These are phyloP conservation scores for Ustilago nuda DNA, from an alignment of 1,284 basidiomycete species.

Conservation along the genomic window DNA sequence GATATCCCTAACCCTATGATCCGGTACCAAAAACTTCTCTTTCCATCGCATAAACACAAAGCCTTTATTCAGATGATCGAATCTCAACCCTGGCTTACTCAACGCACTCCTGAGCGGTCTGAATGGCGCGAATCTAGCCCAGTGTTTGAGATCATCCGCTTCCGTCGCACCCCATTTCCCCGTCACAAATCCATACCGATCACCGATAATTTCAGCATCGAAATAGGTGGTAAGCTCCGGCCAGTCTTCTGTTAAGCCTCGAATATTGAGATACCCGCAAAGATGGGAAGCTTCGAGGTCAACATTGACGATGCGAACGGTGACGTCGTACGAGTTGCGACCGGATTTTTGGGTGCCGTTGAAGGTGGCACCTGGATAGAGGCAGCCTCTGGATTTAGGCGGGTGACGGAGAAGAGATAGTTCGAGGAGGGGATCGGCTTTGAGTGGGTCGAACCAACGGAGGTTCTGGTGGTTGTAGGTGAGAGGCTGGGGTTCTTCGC, in stretches of 20 bases:
- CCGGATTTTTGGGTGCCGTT: conserved; percentile 64
- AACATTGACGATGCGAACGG: conserved; percentile 64
- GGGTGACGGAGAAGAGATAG: conserved; percentile 41
- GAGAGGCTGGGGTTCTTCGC: conserved; percentile 10
- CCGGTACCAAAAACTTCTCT: conserved; percentile 92
- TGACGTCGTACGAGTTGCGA: conserved; percentile 64
- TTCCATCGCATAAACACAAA: conserved; percentile 93
- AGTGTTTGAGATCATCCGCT: conserved; percentile 65
- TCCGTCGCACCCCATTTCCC: conserved; percentile 66
- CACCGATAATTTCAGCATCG: conserved; percentile 67
- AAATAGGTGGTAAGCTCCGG: conserved; percentile 69
- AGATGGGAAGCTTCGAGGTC: conserved; percentile 62
- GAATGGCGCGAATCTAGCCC: conserved; percentile 62
- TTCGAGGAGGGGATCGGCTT: conserved; percentile 55
- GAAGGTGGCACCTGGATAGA: conserved; percentile 64
- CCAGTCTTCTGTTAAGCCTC: conserved; percentile 67
- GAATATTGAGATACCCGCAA: conserved; percentile 67
- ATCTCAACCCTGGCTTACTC: conserved; percentile 44
- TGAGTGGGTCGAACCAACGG: conserved; percentile 52
- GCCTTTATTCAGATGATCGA: conserved; percentile 59
- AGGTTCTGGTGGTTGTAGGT: conserved; percentile 20
- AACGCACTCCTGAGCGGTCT: conserved; percentile 44
- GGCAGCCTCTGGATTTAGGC: conserved; percentile 53
- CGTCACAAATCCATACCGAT: conserved; percentile 59
- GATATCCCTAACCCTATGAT: conserved; percentile 91